Evolutionary conservation across 2,329 filamentous ascomycete genomes (phyloP).

Genomic region (Claviceps capensis): DNA sequence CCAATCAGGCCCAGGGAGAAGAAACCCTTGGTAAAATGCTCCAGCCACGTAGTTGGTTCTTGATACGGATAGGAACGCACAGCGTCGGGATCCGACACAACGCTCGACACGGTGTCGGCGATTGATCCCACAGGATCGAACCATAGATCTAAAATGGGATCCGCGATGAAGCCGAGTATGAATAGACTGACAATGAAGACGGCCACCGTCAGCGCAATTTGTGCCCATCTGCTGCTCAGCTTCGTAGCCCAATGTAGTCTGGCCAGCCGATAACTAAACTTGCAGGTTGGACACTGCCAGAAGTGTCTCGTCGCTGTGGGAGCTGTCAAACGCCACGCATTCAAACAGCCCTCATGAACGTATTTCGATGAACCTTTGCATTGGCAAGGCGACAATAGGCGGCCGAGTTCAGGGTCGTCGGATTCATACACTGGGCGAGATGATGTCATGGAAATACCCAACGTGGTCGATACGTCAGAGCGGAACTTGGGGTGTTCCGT

Average conservation of each 20-base stretch:
- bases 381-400: constrained; percentile 77
- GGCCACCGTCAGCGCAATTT: constrained; percentile 54
- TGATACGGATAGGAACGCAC: constrained; percentile 26
- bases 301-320: constrained; percentile 54
- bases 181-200: constrained; percentile 67
- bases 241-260: constrained; percentile 63
- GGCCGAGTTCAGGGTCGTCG: constrained; percentile 57
- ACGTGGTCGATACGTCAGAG: constrained; percentile 16
- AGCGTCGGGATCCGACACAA: constrained; percentile 27
- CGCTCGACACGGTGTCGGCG: constrained; percentile 33
- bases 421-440: constrained; percentile 49
- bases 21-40: constrained; percentile 81
- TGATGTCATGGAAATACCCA: constrained; percentile 19
- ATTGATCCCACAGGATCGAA: constrained; percentile 60
- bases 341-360: constrained; percentile 83
- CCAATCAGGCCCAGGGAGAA: constrained; percentile 81
- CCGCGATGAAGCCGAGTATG: constrained; percentile 76
- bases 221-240: constrained; percentile 51
- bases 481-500: constrained; percentile 37
- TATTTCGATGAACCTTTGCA: constrained; percentile 91
- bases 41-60: constrained; percentile 50
- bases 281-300: constrained; percentile 80
- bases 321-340: constrained; percentile 66
- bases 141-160: constrained; percentile 83
- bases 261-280: constrained; percentile 67